A percentile compares a stretch with the other conserved stretches of the same genome.
Conservation (phyloP, 2,329 filamentous ascomycete genomes). For the Cylindrodendrum hubeiense region DNA sequence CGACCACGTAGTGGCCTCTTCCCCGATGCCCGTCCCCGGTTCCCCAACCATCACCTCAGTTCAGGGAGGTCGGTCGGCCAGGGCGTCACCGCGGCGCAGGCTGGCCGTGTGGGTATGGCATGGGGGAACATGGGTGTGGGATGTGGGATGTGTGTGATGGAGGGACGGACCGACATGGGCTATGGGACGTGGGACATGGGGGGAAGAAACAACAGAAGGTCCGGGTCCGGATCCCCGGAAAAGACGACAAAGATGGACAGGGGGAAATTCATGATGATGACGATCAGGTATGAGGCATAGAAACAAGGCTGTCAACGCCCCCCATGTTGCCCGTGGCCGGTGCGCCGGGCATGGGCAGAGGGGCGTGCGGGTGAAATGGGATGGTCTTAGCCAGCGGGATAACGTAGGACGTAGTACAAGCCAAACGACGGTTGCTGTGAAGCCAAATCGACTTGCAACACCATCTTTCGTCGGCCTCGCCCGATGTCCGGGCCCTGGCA, state of each 20-base stretch:
- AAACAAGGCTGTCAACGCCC: slow-evolving; percentile 26
- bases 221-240: slow-evolving; percentile 42
- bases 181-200: slow-evolving; percentile 18
- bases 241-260: slow-evolving; percentile 23
- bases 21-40: slow-evolving; percentile 13
- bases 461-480: slow-evolving; percentile 5
- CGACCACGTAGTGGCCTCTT: slow-evolving; percentile 19
- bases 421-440: background rate
- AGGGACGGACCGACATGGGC: slow-evolving; percentile 19
- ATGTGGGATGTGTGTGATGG: slow-evolving; percentile 25
- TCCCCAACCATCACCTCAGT: slow-evolving; percentile 30
- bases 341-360: slow-evolving; percentile 2
- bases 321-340: slow-evolving; percentile 13
- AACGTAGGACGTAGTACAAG: too few species aligned
- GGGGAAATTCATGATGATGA: slow-evolving; percentile 31
- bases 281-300: slow-evolving; percentile 26
- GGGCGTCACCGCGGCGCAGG: slow-evolving; percentile 2
- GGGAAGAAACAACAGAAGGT: slow-evolving; percentile 24
- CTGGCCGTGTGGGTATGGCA: slow-evolving; percentile 18
- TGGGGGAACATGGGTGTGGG: slow-evolving; percentile 33
- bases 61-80: slow-evolving; percentile 4
- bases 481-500: slow-evolving; percentile 32
- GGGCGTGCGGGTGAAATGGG: slow-evolving; percentile 5
- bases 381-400: slow-evolving; percentile 1
- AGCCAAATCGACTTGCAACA: background rate